Evolutionary conservation across 2,329 filamentous ascomycete species (phyloP).

Genomic region (Aspergillus aculeatinus): DNA sequence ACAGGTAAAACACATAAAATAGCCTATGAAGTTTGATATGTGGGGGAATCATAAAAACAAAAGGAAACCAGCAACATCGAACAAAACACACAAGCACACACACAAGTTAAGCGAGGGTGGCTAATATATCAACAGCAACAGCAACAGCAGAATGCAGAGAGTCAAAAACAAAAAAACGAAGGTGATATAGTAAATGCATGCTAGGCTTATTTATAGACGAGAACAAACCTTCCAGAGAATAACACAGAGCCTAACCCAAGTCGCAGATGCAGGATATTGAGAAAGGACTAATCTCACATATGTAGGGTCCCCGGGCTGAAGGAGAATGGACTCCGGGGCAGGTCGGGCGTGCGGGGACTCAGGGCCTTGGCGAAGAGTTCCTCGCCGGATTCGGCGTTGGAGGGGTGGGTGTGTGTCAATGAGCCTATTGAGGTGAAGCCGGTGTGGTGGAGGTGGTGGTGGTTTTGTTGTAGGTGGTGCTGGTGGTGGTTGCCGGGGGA

Average conservation of each 20-base stretch:
- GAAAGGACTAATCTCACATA: conserved; percentile 10
- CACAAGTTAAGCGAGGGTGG: too few species aligned
- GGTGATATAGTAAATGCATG: too few species aligned
- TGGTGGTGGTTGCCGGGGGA: not conserved
- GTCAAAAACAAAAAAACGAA: too few species aligned
- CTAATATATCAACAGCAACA: too few species aligned
- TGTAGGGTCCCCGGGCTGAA: conserved; percentile 44
- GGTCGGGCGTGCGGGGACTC: conserved; percentile 81
- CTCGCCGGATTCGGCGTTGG: conserved; percentile 62
- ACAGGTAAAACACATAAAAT: not conserved
- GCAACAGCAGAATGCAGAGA: too few species aligned
- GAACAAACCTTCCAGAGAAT: too few species aligned
- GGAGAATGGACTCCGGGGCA: conserved; percentile 78
- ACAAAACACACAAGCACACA: too few species aligned
- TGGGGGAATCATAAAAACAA: not conserved
- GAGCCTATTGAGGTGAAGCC: conserved; percentile 34
- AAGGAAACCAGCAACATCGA: not conserved
- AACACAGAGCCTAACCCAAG: not conserved
- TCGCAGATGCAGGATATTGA: not conserved
- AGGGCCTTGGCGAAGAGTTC: conserved; percentile 85
- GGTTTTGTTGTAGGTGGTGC: not conserved
- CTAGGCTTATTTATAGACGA: not conserved
- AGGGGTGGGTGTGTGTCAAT: conserved; percentile 35
- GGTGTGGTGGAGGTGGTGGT: conserved; percentile 17
- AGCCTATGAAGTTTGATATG: not conserved